Percentiles rank a stretch among this genome's conserved stretches.
These are phyloP conservation scores for Monosporascus sp. DNA, from an alignment of 2,329 filamentous ascomycete genomes.

Conservation along the genomic window DNA sequence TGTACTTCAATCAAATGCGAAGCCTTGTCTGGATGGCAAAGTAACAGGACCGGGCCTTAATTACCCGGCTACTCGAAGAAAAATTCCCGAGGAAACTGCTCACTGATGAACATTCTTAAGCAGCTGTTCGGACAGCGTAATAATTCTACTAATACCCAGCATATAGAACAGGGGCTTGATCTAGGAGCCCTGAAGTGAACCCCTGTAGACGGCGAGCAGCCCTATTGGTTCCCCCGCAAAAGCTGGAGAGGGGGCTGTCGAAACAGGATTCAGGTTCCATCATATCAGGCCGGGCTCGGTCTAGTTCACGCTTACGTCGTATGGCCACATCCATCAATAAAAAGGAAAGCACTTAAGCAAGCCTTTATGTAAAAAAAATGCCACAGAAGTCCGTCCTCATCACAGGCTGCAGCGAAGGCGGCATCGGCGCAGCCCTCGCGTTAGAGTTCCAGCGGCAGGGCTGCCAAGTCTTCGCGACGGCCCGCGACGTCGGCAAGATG, in stretches of 20 bases:
- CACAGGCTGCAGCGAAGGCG: conserved; percentile 14
- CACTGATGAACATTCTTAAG: no score
- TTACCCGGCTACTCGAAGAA: no score
- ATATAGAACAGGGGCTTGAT: no score
- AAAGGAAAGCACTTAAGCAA: neutral
- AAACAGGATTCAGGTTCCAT: neutral
- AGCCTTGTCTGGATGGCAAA: no score
- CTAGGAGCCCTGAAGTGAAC: no score
- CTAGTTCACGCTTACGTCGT: neutral
- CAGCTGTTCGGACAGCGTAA: no score
- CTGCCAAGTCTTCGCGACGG: conserved; percentile 10
- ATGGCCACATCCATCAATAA: neutral
- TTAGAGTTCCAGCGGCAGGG: neutral
- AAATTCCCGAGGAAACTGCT: no score
- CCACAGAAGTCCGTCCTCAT: conserved; percentile 2
- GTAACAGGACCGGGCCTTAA: no score
- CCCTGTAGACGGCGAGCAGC: no score
- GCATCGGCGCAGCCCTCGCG: conserved; percentile 20
- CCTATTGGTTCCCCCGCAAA: neutral
- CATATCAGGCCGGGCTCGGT: no score
- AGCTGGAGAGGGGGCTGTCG: neutral
- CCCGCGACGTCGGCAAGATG: conserved; percentile 22
- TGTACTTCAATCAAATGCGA: no score
- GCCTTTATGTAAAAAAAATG: neutral
- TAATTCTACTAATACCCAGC: no score